Conservation (phyloP, 1,284 basidiomycete genomes). For the Grifola frondosa region DNA sequence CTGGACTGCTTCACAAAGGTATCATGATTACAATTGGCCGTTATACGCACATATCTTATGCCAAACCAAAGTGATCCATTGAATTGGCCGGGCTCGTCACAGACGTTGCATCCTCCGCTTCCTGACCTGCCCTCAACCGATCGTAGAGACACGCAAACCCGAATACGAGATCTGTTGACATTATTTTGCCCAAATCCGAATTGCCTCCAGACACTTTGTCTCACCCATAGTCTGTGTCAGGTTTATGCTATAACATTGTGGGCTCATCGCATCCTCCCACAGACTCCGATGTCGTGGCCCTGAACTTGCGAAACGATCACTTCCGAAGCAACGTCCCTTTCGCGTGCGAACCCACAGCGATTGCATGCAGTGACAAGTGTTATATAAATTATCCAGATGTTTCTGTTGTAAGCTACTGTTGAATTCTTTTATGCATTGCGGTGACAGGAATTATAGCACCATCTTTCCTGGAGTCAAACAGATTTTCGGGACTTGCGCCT, state of each 20-base stretch:
- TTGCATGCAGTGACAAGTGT: constrained; percentile 11
- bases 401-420: neutral
- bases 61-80: neutral
- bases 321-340: neutral
- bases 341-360: neutral
- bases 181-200: constrained; percentile 55
- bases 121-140: constrained; percentile 18
- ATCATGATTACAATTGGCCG: neutral
- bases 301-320: neutral
- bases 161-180: constrained; percentile 36
- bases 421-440: neutral
- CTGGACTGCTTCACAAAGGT: constrained; percentile 37
- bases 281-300: constrained; percentile 10
- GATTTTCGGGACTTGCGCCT: constrained; percentile 19
- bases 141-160: constrained; percentile 26
- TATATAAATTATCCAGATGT: neutral
- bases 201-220: constrained; percentile 52
- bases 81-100: constrained; percentile 19
- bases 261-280: neutral
- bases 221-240: constrained; percentile 43
- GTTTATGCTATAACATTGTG: neutral
- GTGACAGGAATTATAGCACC: constrained; percentile 1
- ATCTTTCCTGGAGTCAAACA: constrained; percentile 12
- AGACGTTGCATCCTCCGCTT: constrained; percentile 3
- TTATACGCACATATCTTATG: neutral